Percentiles rank a stretch among this genome's conserved stretches.
phyloP scores from a whole-genome alignment of 257 asterid species.

The Jacaranda copaia region DNA sequence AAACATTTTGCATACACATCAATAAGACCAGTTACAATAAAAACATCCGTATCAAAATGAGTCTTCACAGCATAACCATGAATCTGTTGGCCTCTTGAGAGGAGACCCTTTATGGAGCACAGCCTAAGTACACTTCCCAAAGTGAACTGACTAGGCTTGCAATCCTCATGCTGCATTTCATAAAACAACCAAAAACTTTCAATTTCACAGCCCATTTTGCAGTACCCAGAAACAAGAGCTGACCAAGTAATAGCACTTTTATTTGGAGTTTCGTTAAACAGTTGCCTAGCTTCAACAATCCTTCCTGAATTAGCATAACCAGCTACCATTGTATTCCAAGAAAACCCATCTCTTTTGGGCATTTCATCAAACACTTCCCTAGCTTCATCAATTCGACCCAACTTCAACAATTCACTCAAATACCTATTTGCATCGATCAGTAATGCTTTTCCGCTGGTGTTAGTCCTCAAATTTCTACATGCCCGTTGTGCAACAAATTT shows the following conservation, averaged over 20 bases:
- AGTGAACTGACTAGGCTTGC: conserved; percentile 64
- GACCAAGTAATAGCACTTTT: conserved; percentile 78
- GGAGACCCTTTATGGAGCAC: conserved; percentile 69
- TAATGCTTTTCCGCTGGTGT: conserved; percentile 29
- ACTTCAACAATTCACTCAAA: conserved; percentile 43
- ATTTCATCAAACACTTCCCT: conserved; percentile 70
- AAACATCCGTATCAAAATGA: conserved; percentile 57
- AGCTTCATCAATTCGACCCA: conserved; percentile 63
- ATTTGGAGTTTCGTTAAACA: conserved; percentile 56
- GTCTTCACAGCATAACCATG: conserved; percentile 72
- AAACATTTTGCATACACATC: conserved; percentile 79
- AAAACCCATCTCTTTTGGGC: conserved; percentile 68
- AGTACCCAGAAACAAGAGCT: conserved; percentile 81
- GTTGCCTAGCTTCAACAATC: conserved; percentile 61
- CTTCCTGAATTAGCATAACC: conserved; percentile 74
- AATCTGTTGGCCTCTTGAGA: conserved; percentile 63
- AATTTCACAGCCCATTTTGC: conserved; percentile 64
- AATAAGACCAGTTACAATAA: conserved; percentile 75
- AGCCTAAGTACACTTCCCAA: conserved; percentile 74
- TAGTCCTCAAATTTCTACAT: conserved; percentile 27
- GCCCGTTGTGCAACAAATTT: conserved; percentile 32
- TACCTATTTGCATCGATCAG: conserved; percentile 47
- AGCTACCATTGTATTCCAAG: conserved; percentile 76
- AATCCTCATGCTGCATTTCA: conserved; percentile 66
- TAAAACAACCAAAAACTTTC: conserved; percentile 66